A percentile compares a stretch with the other conserved stretches of the same genome.
Evolutionary conservation across 768 basidiomycete genomes (phyloP).

Genomic region (Austroboletus eburneus): DNA sequence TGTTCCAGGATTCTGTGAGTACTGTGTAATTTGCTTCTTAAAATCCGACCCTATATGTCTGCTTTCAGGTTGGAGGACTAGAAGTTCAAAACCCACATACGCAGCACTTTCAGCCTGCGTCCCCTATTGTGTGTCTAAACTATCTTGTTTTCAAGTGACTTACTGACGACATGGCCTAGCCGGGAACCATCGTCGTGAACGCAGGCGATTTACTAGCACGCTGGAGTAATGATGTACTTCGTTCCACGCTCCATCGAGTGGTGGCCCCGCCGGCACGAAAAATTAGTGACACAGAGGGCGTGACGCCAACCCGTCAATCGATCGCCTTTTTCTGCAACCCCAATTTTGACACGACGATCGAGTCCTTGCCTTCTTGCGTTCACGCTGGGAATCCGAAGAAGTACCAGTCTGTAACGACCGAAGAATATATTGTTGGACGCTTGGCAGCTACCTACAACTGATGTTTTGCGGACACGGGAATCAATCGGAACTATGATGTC

Average conservation of each 20-base stretch:
- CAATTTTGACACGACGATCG: conserved; percentile 61
- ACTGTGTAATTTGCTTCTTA: neutral
- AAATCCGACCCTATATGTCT: neutral
- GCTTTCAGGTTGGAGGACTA: conserved; percentile 63
- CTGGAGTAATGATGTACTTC: conserved; percentile 79
- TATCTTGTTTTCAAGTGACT: neutral
- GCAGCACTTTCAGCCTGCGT: conserved; percentile 63
- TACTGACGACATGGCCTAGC: conserved; percentile 37
- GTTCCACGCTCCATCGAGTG: conserved; percentile 79
- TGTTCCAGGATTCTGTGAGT: conserved; percentile 72
- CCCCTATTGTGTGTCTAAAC: conserved; percentile 58
- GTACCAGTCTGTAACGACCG: conserved; percentile 69
- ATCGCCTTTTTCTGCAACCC: conserved; percentile 90
- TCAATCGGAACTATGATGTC: conserved; percentile 1
- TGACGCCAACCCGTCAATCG: conserved; percentile 67
- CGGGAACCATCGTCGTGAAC: conserved; percentile 79
- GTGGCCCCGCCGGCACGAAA: conserved; percentile 62
- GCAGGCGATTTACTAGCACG: conserved; percentile 76
- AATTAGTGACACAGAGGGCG: conserved; percentile 44
- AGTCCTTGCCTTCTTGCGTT: conserved; percentile 64
- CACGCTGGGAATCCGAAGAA: conserved; percentile 46
- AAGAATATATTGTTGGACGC: conserved; percentile 72
- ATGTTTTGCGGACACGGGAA: conserved; percentile 1
- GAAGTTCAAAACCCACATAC: conserved; percentile 82
- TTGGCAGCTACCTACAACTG: conserved; percentile 55